Evolutionary conservation across 208 protist genomes (phyloP).

Genomic region (Leishmania lainsoni): DNA sequence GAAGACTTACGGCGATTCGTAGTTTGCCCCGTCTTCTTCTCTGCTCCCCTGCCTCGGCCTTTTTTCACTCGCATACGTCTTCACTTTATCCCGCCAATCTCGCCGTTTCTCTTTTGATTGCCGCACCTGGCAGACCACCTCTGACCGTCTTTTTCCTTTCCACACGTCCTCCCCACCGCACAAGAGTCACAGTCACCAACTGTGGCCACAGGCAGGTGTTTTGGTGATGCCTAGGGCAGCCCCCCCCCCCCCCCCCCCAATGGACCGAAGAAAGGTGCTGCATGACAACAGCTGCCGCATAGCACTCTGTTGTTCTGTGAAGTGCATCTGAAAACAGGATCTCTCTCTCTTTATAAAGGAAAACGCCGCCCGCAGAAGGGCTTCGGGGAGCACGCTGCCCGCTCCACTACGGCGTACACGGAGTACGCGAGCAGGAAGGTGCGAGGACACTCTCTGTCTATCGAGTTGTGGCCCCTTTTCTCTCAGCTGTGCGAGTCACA

Average conservation of each 20-base stretch:
- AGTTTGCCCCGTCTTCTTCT: not conserved
- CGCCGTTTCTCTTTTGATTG: not conserved
- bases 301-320: too few relatives aligned
- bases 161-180: not conserved
- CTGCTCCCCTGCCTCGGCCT: not conserved
- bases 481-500: too few relatives aligned
- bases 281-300: too few relatives aligned
- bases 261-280: too few relatives aligned
- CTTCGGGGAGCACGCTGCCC: too few relatives aligned
- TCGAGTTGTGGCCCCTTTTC: too few relatives aligned
- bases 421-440: too few relatives aligned
- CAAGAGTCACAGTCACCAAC: not conserved
- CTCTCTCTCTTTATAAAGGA: too few relatives aligned
- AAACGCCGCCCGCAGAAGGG: too few relatives aligned
- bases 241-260: not conserved
- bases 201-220: constrained; percentile 1
- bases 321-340: too few relatives aligned
- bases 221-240: constrained; percentile 2
- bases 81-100: not conserved
- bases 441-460: too few relatives aligned
- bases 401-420: too few relatives aligned
- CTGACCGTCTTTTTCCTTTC: not conserved
- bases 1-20: not conserved
- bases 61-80: not conserved
- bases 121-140: not conserved